phyloP scores from a whole-genome alignment of 495 filamentous ascomycete genomes.

The Xylaria cubensis region DNA sequence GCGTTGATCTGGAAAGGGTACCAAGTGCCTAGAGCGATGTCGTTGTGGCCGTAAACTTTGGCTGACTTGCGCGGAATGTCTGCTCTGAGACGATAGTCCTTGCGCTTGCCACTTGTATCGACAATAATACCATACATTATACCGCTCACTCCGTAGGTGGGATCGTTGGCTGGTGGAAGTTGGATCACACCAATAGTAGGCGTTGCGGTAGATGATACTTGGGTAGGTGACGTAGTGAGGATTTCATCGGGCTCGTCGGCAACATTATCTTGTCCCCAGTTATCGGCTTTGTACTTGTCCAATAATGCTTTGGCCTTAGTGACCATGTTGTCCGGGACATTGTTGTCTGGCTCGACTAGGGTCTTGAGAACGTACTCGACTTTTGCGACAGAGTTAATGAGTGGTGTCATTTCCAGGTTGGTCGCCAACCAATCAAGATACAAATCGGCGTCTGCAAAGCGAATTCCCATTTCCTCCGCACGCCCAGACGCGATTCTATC shows the following conservation, averaged over 20 bases:
- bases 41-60: conserved; percentile 55
- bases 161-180: conserved; percentile 37
- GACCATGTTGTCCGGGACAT: conserved; percentile 18
- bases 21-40: conserved; percentile 55
- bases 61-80: conserved; percentile 28
- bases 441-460: conserved; percentile 14
- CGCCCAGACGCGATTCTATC: background rate
- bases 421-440: conserved; percentile 33
- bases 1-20: conserved; percentile 57
- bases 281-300: conserved; percentile 28
- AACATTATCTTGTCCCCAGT: conserved; percentile 33
- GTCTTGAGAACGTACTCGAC: conserved; percentile 8
- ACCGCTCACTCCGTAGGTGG: conserved; percentile 39
- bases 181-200: conserved; percentile 9
- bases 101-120: conserved; percentile 22
- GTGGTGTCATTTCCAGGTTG: conserved; percentile 30
- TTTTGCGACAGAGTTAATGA: conserved; percentile 1
- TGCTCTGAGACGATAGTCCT: conserved; percentile 40
- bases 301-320: conserved; percentile 18
- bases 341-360: background rate
- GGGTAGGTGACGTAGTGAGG: background rate
- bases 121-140: conserved; percentile 52
- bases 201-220: background rate
- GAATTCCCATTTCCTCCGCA: background rate
- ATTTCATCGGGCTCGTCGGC: conserved; percentile 13